Percentiles rank a stretch among this genome's conserved stretches.
Conservation (phyloP, 1,139 yeast species). For the Blastobotrys elegans region DNA sequence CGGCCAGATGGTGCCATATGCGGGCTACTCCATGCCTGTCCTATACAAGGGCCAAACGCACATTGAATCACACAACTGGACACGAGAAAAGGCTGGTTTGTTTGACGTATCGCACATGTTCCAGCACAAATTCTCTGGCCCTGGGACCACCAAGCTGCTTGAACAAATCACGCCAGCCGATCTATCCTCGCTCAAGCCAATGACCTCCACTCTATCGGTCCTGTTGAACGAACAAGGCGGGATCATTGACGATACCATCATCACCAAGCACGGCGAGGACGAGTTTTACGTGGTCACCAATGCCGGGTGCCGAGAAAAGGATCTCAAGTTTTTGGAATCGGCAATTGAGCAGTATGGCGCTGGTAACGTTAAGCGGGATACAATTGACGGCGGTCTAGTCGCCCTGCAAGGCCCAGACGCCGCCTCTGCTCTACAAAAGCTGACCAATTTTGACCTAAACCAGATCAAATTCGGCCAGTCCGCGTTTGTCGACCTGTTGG, state of each 20-base stretch:
- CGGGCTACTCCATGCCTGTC: constrained; percentile 94
- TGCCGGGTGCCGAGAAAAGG: constrained; percentile 90
- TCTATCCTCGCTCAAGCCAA: constrained; percentile 49
- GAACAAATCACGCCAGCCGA: constrained; percentile 86
- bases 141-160: constrained; percentile 61
- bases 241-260: constrained; percentile 82
- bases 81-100: constrained; percentile 77
- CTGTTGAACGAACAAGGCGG: constrained; percentile 71
- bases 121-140: constrained; percentile 74
- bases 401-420: constrained; percentile 94
- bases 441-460: constrained; percentile 54
- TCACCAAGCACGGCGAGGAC: constrained; percentile 77
- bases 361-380: constrained; percentile 48
- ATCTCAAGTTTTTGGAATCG: constrained; percentile 54
- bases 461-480: constrained; percentile 73
- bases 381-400: constrained; percentile 69
- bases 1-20: constrained; percentile 92
- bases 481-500: constrained; percentile 47
- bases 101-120: constrained; percentile 98
- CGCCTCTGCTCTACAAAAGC: constrained; percentile 56
- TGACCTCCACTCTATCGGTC: constrained; percentile 71
- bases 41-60: constrained; percentile 77
- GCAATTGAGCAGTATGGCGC: constrained; percentile 44
- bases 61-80: constrained; percentile 93
- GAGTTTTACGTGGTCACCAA: constrained; percentile 89